Conservation (phyloP, 495 filamentous ascomycete species). For the Glutinoglossum americanum region DNA sequence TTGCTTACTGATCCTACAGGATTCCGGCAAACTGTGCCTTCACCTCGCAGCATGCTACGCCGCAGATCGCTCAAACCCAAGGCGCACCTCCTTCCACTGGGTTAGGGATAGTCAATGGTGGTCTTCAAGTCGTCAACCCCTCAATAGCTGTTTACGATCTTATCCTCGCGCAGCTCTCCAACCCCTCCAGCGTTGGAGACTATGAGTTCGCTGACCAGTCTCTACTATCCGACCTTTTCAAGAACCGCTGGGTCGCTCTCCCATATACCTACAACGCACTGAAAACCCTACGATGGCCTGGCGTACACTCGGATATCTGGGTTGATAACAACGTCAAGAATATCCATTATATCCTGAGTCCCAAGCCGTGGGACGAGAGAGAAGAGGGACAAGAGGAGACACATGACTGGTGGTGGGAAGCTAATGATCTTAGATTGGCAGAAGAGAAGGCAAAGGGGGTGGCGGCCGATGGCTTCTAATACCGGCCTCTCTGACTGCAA, state of each 20-base stretch:
- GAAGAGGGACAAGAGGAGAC: slow-evolving; percentile 9
- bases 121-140: slow-evolving; percentile 52
- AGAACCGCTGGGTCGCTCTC: slow-evolving; percentile 45
- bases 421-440: slow-evolving; percentile 1
- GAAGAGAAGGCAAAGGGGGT: slow-evolving; percentile 4
- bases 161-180: slow-evolving; percentile 29
- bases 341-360: slow-evolving; percentile 57
- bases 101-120: slow-evolving; percentile 50
- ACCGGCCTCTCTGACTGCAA: no score
- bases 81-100: slow-evolving; percentile 29
- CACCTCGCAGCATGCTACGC: slow-evolving; percentile 41
- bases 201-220: slow-evolving; percentile 65
- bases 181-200: slow-evolving; percentile 18
- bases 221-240: slow-evolving; percentile 43
- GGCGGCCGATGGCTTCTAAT: background rate
- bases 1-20: slow-evolving; percentile 16
- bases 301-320: slow-evolving; percentile 55
- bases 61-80: slow-evolving; percentile 31
- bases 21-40: slow-evolving; percentile 53
- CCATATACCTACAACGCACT: slow-evolving; percentile 69
- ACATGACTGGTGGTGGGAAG: background rate
- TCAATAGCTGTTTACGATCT: slow-evolving; percentile 28
- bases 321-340: slow-evolving; percentile 55
- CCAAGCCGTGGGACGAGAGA: slow-evolving; percentile 59
- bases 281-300: slow-evolving; percentile 48